Evolutionary conservation across 129 eudicot genomes (phyloP), one percentile per base, ranked within the genome.

Genomic region (Silybum marianum): DNA sequence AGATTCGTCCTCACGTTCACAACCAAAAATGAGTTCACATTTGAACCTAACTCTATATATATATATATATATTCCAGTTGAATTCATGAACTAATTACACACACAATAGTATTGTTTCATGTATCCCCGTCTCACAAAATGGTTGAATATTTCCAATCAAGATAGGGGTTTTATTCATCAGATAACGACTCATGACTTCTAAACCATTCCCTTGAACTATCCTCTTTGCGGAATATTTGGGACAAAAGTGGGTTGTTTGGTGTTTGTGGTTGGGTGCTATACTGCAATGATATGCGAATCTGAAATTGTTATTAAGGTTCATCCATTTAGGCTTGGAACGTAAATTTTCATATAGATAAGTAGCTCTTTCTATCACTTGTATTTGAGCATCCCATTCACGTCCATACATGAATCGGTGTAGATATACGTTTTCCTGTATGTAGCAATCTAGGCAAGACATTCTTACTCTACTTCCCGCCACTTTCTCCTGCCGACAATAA

Each of bases 361-460:
- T 48, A 24, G 77, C 83, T 28, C 77, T 21, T 0, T 22, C 18
- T 11, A 79, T 30, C 6, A 79, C 76, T 70, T 79, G 21, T 19
- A 32, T 44, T 0, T 23, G 36, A 9, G 58, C 36, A 70, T 79
- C 83, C 2, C 70, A 79, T 70, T 4, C 16, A 48, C 30, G 69
- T 79, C 36, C 36, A 32, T 32, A 32, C 36, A 69, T 79, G 46
- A 18, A 79, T 30, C 51, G 76, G 82, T 79, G 28, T 48, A 79
- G 4, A 40, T 7, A 28, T 22, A 36, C 82, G 2, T 79, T 6
- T 69, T 48, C 60, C 19, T 79, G 46, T 11, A 19, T 3, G 23
- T 44, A 79, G 51, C 82, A 79, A 42, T 46, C 69, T 40, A 79
- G 30, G 76, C 82, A 79, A 79, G 23, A 42, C 75, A 69, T 4